Conservation (phyloP, 768 basidiomycete species). For the Agrocybe chaxingu region DNA sequence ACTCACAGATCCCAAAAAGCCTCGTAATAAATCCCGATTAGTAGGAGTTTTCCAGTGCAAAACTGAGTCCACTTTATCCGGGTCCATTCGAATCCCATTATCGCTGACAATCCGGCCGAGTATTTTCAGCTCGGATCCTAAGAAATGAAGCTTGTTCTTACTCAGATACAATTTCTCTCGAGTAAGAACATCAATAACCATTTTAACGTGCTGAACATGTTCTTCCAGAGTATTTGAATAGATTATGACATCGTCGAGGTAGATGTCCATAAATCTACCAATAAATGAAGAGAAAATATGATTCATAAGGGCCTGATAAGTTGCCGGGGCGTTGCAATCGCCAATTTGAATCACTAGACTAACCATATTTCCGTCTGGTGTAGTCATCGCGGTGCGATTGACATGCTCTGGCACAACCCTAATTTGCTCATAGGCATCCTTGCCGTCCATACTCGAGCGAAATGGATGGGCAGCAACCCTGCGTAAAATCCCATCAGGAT, state of each 20-base stretch:
- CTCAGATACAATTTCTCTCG: conserved; percentile 34
- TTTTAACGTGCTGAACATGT: conserved; percentile 28
- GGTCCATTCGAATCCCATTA: conserved; percentile 39
- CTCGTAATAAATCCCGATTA: conserved; percentile 26
- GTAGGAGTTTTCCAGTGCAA: conserved; percentile 32
- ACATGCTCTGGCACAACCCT: conserved; percentile 23
- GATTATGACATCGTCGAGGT: conserved; percentile 40
- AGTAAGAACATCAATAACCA: conserved; percentile 28
- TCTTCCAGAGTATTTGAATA: conserved; percentile 35
- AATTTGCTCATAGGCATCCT: conserved; percentile 41
- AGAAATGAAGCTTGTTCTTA: conserved; percentile 28
- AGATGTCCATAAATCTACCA: conserved; percentile 34
- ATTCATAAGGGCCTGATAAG: conserved; percentile 42
- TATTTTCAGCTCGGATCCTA: conserved; percentile 24
- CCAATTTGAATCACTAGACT: conserved; percentile 30
- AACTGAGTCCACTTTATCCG: conserved; percentile 36
- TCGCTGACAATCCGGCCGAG: conserved; percentile 25
- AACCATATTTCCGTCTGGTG: conserved; percentile 38
- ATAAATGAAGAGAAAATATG: conserved; percentile 30
- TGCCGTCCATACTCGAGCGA: conserved; percentile 32
- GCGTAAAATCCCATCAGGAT: conserved; percentile 34
- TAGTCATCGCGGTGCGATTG: conserved; percentile 24
- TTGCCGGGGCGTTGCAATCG: conserved; percentile 33
- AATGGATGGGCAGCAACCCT: conserved; percentile 25
- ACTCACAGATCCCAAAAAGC: conserved; percentile 27